Base-by-base conservation (phyloP, 257 asterid genomes). In the Cruciata laevipes region DNA sequence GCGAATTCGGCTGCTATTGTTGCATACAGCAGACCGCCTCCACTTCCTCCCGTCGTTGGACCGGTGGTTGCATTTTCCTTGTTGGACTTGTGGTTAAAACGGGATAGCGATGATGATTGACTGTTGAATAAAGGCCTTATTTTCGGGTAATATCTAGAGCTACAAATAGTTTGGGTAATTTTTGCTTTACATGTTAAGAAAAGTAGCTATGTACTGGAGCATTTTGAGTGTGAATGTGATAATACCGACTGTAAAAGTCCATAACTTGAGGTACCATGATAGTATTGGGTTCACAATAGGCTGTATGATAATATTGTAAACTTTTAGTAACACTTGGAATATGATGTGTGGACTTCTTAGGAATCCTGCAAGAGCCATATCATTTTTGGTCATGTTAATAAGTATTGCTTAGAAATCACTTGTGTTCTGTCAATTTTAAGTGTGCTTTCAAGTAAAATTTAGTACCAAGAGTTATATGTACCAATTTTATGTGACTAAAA, bases 11-110 rank as follows among this genome's bases (percentile, higher is more conserved):
- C 75, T 59, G 84, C 92, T 1, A 66, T 78, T 25, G 87, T 76
- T 71, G 85, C 91, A 61, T 80, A 81, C 77, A 75, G 90, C 75
- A 78, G 83, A 67, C 89, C 90, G 0, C 87, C 90, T 0, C 88
- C 81, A 1, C 71, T 83, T 30, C 80, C 90, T 14, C 92, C 92
- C 0, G 77, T 83, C 58, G 76, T 89, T 16, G 95, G 92, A n/a
- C 84, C 95, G 9, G 60, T 89, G 74, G 74, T 87, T 69, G 92
- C 82, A 69, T 74, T 83, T 30, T 77, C 88, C 0, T 6, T 89
- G 81, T 73, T 86, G 60, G 86, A 83, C 47, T 74, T 86, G 4
- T 80, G 85, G 81, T 73, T 64, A 32, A 80, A 75, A 61, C 61
- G 66, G 59, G 90, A 86, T 56, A 76, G 64, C 66, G 78, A 69